Percentiles rank a stretch among this genome's conserved stretches.
Evolutionary conservation across 2,329 filamentous ascomycete genomes (phyloP).

Genomic region (Madurella fahalii): DNA sequence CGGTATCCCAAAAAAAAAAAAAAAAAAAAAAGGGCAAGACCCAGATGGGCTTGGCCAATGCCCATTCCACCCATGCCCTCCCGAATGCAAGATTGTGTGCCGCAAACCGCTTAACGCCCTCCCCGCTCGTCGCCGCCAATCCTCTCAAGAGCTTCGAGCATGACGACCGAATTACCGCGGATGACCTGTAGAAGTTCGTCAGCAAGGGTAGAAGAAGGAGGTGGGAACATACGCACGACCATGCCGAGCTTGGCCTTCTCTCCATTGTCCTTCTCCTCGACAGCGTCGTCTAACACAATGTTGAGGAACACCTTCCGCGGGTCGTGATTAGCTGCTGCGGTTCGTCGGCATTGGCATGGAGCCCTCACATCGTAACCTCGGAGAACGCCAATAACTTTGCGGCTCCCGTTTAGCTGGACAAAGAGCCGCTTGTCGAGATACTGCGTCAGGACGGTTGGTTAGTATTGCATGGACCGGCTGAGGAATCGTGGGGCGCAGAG

Average conservation of each 20-base stretch:
- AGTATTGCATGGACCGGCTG: not conserved
- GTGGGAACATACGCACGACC: constrained; percentile 60
- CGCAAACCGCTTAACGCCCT: constrained; percentile 24
- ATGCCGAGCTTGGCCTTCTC: constrained; percentile 90
- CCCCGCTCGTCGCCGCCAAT: constrained; percentile 59
- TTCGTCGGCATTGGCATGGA: not conserved
- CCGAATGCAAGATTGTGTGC: not conserved
- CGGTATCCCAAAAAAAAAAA: not conserved
- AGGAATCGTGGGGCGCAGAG: too few species aligned
- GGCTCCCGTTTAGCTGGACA: constrained; percentile 94
- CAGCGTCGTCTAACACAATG: constrained; percentile 93
- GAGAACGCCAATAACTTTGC: constrained; percentile 91
- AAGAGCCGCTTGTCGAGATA: constrained; percentile 99
- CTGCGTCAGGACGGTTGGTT: constrained; percentile 42
- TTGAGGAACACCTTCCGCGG: constrained; percentile 85
- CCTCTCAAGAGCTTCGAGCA: constrained; percentile 80
- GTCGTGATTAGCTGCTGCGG: not conserved
- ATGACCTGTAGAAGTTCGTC: constrained; percentile 62
- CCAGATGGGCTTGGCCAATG: not conserved
- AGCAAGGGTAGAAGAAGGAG: constrained; percentile 19
- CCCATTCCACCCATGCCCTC: not conserved
- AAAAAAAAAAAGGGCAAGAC: not conserved
- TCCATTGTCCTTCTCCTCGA: constrained; percentile 88
- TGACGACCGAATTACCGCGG: constrained; percentile 95
- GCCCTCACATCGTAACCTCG: constrained; percentile 87